Evolutionary conservation across 345 rosid species (phyloP).

Genomic region (Euclidium syriacum): DNA sequence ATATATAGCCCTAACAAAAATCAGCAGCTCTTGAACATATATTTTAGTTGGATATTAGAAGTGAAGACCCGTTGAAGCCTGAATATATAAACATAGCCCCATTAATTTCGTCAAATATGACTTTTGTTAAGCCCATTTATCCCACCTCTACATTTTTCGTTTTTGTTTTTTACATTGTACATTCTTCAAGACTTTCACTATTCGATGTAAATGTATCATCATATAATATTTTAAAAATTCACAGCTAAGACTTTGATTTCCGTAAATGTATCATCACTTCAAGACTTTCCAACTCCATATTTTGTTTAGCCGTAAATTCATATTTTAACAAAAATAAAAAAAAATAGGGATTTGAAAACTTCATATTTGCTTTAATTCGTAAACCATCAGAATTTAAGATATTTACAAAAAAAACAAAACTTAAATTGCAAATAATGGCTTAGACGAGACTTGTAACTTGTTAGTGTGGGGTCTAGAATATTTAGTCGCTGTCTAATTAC

Average conservation of each 20-base stretch:
- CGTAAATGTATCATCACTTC: background rate
- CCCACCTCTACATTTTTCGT: background rate
- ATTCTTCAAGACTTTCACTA: background rate
- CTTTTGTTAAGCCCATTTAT: conserved; percentile 4
- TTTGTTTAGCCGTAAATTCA: background rate
- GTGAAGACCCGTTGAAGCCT: background rate
- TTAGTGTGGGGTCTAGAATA: conserved; percentile 16
- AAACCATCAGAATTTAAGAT: too few species aligned
- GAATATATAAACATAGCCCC: background rate
- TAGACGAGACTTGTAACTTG: background rate
- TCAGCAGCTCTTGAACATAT: too few species aligned
- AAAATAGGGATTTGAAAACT: background rate
- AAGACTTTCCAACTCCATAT: background rate
- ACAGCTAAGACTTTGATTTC: too few species aligned
- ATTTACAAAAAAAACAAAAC: background rate
- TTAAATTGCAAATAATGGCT: background rate
- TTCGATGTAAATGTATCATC: background rate
- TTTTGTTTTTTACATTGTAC: background rate
- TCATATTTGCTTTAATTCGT: background rate
- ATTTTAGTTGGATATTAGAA: too few species aligned
- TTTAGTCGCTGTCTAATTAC: conserved; percentile 21
- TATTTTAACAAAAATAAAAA: background rate
- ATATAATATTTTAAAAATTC: background rate
- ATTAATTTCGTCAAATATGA: background rate
- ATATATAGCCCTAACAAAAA: too few species aligned